phyloP scores from a whole-genome alignment of 1,139 yeast species.

The Entelexis paramagnoliae region DNA sequence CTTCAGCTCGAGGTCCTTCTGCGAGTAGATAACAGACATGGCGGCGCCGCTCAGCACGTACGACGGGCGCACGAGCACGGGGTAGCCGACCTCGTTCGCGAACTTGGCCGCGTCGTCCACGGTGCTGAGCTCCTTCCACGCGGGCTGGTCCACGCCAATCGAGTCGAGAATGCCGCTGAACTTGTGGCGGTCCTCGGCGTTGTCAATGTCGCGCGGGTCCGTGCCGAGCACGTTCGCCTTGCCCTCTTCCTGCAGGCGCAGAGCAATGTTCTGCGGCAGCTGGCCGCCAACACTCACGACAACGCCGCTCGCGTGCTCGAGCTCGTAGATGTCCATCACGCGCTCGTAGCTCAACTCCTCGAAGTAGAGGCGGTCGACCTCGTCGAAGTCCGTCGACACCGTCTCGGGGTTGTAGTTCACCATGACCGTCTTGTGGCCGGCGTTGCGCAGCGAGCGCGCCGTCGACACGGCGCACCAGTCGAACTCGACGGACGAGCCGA shows the following conservation, averaged over 20 bases:
- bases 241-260: constrained; percentile 57
- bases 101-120: constrained; percentile 74
- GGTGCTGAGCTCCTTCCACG: constrained; percentile 91
- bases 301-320: constrained; percentile 81
- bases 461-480: constrained; percentile 99
- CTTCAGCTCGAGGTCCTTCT: constrained; percentile 68
- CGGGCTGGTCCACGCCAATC: constrained; percentile 89
- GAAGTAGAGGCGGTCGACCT: constrained; percentile 91
- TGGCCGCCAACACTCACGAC: constrained; percentile 98
- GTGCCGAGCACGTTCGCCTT: constrained; percentile 81
- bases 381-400: constrained; percentile 96
- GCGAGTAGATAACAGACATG: constrained; percentile 80
- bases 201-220: constrained; percentile 87
- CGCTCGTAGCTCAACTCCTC: constrained; percentile 93
- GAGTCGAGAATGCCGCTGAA: constrained; percentile 90
- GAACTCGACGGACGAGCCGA: constrained; percentile 96
- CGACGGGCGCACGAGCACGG: constrained; percentile 95
- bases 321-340: constrained; percentile 92
- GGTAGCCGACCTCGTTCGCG: constrained; percentile 82
- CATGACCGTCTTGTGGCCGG: constrained; percentile 88
- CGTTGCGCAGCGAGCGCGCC: constrained; percentile 82
- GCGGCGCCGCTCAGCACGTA: constrained; percentile 98
- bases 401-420: constrained; percentile 97
- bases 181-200: constrained; percentile 97
- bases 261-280: constrained; percentile 92